phyloP scores from a whole-genome alignment of 345 rosid species.

The Cardamine resedifolia region DNA sequence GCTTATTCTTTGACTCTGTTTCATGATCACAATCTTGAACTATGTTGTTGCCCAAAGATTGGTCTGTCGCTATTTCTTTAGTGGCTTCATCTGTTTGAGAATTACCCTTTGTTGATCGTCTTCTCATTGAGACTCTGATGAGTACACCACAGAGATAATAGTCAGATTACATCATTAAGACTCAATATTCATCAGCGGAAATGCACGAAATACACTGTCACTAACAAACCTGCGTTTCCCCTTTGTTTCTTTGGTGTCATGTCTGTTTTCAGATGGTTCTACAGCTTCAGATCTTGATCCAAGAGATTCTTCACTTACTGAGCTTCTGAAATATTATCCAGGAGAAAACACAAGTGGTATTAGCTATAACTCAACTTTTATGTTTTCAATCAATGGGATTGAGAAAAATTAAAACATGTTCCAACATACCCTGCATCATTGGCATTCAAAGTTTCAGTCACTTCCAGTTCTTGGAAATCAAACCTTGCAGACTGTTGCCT shows the following conservation, averaged over 20 bases:
- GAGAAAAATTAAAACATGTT: slow-evolving; percentile 1
- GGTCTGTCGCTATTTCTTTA: slow-evolving; percentile 24
- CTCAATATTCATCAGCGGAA: neutral
- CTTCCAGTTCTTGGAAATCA: slow-evolving; percentile 32
- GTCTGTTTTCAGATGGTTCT: slow-evolving; percentile 36
- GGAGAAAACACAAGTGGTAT: slow-evolving; percentile 2
- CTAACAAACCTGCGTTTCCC: slow-evolving; percentile 48
- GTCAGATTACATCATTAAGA: slow-evolving; percentile 13
- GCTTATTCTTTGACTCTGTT: slow-evolving; percentile 26
- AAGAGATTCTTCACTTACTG: slow-evolving; percentile 33
- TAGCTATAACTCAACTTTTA: slow-evolving; percentile 9
- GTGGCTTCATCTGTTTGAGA: slow-evolving; percentile 22
- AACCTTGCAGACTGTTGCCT: slow-evolving; percentile 37
- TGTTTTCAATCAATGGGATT: neutral
- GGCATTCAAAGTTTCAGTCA: slow-evolving; percentile 24
- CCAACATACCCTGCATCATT: slow-evolving; percentile 49
- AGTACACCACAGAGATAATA: slow-evolving; percentile 16
- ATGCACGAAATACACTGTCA: neutral
- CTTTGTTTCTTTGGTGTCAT: slow-evolving; percentile 35
- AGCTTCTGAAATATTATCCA: slow-evolving; percentile 23
- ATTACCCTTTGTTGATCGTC: slow-evolving; percentile 41
- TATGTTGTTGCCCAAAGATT: neutral
- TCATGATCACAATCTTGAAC: slow-evolving; percentile 29
- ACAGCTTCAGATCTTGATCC: slow-evolving; percentile 38
- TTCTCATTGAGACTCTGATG: slow-evolving; percentile 36